Evolutionary conservation across 768 basidiomycete genomes (phyloP).

Genomic region (Rhodotorula kratochvilovae): DNA sequence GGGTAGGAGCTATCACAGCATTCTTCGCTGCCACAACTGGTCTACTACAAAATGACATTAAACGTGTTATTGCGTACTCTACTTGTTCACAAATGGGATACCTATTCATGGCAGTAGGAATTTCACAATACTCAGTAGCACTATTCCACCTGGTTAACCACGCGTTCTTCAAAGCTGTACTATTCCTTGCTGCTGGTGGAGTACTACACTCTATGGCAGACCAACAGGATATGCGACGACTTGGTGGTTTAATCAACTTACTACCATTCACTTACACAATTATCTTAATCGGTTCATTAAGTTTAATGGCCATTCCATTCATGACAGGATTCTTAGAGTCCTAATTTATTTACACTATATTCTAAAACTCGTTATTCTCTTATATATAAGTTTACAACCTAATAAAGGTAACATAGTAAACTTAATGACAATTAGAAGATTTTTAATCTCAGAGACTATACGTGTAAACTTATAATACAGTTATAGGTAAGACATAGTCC

Average conservation of each 20-base stretch:
- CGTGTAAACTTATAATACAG: too few relatives aligned
- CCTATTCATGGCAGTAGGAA: too few relatives aligned
- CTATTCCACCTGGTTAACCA: conserved; percentile 21
- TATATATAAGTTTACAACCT: too few relatives aligned
- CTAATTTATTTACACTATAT: too few relatives aligned
- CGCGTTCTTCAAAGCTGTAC: conserved; percentile 31
- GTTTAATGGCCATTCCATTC: conserved; percentile 42
- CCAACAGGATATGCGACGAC: conserved; percentile 42
- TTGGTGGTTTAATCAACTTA: conserved; percentile 40
- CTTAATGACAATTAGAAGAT: too few relatives aligned
- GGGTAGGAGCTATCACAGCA: conserved; percentile 40
- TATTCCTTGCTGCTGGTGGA: conserved; percentile 40
- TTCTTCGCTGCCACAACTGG: conserved; percentile 41
- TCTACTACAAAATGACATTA: conserved; percentile 39
- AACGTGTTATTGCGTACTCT: too few relatives aligned
- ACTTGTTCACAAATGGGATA: too few relatives aligned
- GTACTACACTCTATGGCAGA: conserved; percentile 41
- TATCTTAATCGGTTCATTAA: conserved; percentile 42
- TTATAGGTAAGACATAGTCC: too few relatives aligned
- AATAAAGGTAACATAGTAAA: too few relatives aligned
- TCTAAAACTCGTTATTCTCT: too few relatives aligned
- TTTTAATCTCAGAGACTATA: too few relatives aligned
- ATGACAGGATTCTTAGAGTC: conserved; percentile 43
- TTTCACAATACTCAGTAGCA: conserved; percentile 18
- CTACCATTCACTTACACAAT: conserved; percentile 42